These are phyloP conservation scores for Fraxinus americana DNA, from an alignment of 257 asterid species.

Conservation along the genomic window DNA sequence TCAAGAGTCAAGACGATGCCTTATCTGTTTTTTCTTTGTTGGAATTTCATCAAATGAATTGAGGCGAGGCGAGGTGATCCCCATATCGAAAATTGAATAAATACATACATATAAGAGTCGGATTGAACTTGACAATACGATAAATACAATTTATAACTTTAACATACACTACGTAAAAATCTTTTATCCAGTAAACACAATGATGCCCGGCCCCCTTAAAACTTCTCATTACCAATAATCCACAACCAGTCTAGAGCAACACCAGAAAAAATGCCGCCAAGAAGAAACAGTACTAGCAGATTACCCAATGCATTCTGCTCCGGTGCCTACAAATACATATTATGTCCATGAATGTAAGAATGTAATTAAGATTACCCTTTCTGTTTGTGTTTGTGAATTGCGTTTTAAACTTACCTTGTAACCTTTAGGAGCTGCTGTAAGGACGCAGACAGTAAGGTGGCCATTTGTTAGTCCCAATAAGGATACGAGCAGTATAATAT, in stretches of 20 bases:
- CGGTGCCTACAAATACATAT: conserved; percentile 62
- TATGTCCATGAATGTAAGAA: neutral
- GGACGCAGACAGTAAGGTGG: conserved; percentile 71
- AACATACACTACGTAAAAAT: neutral
- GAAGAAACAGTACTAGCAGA: conserved; percentile 65
- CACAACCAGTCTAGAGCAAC: conserved; percentile 83
- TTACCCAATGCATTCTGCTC: conserved; percentile 93
- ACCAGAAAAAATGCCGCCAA: conserved; percentile 67
- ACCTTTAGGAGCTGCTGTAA: conserved; percentile 73
- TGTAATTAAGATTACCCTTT: too few species aligned
- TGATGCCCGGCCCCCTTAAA: conserved; percentile 28
- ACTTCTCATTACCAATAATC: conserved; percentile 61
- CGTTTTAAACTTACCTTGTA: conserved; percentile 71
- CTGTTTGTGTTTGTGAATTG: neutral
- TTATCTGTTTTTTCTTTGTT: too few species aligned
- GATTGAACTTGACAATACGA: too few species aligned
- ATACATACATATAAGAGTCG: too few species aligned
- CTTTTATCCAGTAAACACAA: neutral
- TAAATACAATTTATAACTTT: too few species aligned
- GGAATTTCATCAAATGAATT: too few species aligned
- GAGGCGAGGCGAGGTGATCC: too few species aligned
- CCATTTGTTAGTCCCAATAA: conserved; percentile 83
- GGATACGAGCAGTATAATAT: conserved; percentile 69
- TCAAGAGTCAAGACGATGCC: too few species aligned
- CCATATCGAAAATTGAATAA: too few species aligned